Conservation (phyloP, 345 rosid genomes). For the Raphanus sativus region DNA sequence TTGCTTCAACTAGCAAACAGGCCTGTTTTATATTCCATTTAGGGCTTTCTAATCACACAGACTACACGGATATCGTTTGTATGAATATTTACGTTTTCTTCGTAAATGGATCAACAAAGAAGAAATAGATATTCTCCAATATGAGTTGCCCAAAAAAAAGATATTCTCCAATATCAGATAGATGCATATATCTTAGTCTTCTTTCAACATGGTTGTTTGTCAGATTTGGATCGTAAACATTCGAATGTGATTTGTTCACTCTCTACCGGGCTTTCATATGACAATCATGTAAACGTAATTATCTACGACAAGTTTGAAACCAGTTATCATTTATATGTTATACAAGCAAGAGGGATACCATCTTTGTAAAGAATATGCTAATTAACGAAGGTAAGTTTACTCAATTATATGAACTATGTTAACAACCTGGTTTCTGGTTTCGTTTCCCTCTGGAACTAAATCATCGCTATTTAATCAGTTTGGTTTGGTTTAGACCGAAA, state of each 20-base stretch:
- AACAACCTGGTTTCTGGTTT: too few relatives aligned
- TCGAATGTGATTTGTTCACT: background rate
- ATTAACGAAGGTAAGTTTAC: background rate
- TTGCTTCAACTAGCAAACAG: background rate
- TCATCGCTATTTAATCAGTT: too few relatives aligned
- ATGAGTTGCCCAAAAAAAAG: too few relatives aligned
- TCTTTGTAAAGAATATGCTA: background rate
- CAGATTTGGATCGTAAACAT: background rate
- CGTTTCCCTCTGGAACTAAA: too few relatives aligned
- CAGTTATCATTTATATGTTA: background rate
- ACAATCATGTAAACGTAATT: background rate
- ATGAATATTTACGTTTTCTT: background rate
- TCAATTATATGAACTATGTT: background rate
- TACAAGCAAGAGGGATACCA: background rate
- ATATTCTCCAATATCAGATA: background rate
- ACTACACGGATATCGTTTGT: background rate
- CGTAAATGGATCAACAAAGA: background rate
- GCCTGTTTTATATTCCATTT: constrained; percentile 11
- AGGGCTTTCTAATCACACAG: background rate
- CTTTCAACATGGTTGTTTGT: background rate
- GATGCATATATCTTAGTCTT: background rate
- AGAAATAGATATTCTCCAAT: too few relatives aligned
- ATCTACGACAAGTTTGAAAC: background rate
- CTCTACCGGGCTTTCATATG: background rate
- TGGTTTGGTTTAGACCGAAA: too few relatives aligned